Evolutionary conservation across 2,329 filamentous ascomycete genomes (phyloP).

Genomic region (Xylaria sp.): DNA sequence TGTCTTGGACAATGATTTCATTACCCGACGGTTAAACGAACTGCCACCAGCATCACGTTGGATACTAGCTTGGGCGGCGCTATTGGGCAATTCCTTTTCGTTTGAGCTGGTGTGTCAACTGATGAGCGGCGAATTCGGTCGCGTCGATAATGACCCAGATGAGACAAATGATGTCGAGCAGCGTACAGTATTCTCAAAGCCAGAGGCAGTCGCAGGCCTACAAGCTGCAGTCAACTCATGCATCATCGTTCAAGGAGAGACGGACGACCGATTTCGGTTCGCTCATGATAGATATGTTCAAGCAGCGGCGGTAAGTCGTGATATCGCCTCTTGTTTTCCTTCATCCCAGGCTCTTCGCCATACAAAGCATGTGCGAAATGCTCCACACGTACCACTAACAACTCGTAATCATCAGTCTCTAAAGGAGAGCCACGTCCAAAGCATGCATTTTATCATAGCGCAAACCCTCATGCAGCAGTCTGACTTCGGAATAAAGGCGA

Average conservation of each 20-base stretch:
- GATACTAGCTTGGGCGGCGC: conserved; percentile 85
- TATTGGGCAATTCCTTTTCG: conserved; percentile 85
- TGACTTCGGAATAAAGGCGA: conserved; percentile 67
- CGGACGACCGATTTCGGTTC: conserved; percentile 88
- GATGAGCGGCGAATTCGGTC: conserved; percentile 78
- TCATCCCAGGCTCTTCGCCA: neutral
- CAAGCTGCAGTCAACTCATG: conserved; percentile 83
- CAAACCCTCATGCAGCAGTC: conserved; percentile 82
- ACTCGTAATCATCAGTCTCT: conserved; percentile 58
- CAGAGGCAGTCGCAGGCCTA: conserved; percentile 80
- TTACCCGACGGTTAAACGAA: conserved; percentile 80
- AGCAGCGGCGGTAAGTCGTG: conserved; percentile 65
- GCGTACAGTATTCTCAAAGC: conserved; percentile 67
- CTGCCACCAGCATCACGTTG: conserved; percentile 78
- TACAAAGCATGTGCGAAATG: neutral
- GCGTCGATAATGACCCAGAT: conserved; percentile 58
- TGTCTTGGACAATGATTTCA: conserved; percentile 83
- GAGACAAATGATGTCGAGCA: conserved; percentile 46
- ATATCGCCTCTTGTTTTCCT: neutral
- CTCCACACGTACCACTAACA: conserved; percentile 21
- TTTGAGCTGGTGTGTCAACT: conserved; percentile 83
- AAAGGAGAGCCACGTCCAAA: conserved; percentile 73
- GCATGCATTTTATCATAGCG: conserved; percentile 93
- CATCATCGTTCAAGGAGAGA: conserved; percentile 82
- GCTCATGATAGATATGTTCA: conserved; percentile 88